Conservation (phyloP, 2,329 filamentous ascomycete genomes). For the Geosmithia flava region DNA sequence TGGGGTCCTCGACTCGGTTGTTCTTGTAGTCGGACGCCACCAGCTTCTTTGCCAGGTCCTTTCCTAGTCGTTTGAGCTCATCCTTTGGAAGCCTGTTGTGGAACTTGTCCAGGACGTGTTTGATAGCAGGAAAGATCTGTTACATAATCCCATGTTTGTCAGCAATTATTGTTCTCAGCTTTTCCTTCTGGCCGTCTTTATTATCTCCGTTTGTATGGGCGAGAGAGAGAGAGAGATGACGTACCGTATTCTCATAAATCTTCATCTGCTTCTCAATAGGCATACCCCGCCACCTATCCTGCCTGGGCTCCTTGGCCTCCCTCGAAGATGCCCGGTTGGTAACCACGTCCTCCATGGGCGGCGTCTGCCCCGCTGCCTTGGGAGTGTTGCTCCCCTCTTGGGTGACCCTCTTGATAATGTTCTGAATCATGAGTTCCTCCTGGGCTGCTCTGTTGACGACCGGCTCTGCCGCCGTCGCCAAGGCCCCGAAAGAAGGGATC, state of each 20-base stretch:
- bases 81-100: slow-evolving; percentile 79
- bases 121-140: slow-evolving; percentile 74
- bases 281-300: slow-evolving; percentile 59
- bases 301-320: slow-evolving; percentile 41
- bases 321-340: too few relatives aligned
- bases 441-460: slow-evolving; percentile 45
- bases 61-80: slow-evolving; percentile 48
- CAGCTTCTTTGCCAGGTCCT: slow-evolving; percentile 72
- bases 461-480: slow-evolving; percentile 25
- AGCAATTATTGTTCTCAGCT: too few relatives aligned
- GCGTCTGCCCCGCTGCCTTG: slow-evolving; percentile 49
- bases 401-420: slow-evolving; percentile 75
- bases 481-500: slow-evolving; percentile 38
- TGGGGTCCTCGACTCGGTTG: slow-evolving; percentile 72
- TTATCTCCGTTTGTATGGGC: too few relatives aligned
- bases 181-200: too few relatives aligned
- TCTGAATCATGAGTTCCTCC: slow-evolving; percentile 64
- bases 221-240: slow-evolving; percentile 17
- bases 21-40: slow-evolving; percentile 89
- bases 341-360: slow-evolving; percentile 36
- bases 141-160: not conserved
- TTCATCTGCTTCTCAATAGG: slow-evolving; percentile 84
- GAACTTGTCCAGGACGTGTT: slow-evolving; percentile 77
- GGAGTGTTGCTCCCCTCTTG: slow-evolving; percentile 40
- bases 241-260: slow-evolving; percentile 84